Evolutionary conservation across 345 rosid genomes (phyloP).

Genomic region (Pistacia atlantica): DNA sequence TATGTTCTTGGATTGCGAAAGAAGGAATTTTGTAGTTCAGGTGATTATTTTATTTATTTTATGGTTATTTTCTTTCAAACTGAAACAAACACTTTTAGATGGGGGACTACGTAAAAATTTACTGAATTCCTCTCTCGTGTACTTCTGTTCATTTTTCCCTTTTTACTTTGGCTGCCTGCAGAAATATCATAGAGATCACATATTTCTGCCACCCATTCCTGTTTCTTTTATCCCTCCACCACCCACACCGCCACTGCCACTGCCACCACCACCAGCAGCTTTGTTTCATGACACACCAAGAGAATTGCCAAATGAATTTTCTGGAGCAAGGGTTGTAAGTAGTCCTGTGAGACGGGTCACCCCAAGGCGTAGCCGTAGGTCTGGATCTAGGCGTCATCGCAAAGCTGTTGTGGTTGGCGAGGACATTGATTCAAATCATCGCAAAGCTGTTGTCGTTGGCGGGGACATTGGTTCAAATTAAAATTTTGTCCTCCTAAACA

Average conservation of each 20-base stretch:
- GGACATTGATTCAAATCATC: conserved; percentile 46
- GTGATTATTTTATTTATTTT: conserved; percentile 35
- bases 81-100: not conserved
- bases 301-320: conserved; percentile 34
- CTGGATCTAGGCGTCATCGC: conserved; percentile 67
- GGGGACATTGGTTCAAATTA: conserved; percentile 34
- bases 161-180: conserved; percentile 34
- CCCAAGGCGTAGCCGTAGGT: conserved; percentile 62
- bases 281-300: conserved; percentile 39
- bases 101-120: not conserved
- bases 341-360: conserved; percentile 36
- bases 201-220: conserved; percentile 4
- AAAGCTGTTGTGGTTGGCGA: conserved; percentile 43
- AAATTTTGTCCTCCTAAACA: conserved; percentile 27
- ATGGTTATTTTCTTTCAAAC: not conserved
- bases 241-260: conserved; percentile 46
- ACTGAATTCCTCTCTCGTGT: not conserved
- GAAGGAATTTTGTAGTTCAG: conserved; percentile 98
- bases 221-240: conserved; percentile 23
- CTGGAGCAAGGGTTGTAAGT: conserved; percentile 27
- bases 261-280: conserved; percentile 45
- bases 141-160: not conserved
- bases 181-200: conserved; percentile 75
- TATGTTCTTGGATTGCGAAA: conserved; percentile 96
- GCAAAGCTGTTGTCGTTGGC: conserved; percentile 47